A percentile compares a stretch with the other conserved stretches of the same genome.
phyloP scores from a whole-genome alignment of 768 basidiomycete genomes.

The Amanita pallidorosea region DNA sequence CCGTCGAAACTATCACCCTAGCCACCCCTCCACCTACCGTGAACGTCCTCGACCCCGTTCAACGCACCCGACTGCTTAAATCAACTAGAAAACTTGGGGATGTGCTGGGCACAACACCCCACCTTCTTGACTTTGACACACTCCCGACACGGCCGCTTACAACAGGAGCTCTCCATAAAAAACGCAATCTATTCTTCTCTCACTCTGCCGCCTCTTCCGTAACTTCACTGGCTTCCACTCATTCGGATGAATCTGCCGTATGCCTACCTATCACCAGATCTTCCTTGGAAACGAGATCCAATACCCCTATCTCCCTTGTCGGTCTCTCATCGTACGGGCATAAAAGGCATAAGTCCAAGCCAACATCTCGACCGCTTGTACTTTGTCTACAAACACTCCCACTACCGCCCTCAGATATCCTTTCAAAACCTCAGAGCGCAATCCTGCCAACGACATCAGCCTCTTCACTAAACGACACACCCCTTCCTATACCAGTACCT shows the following conservation, averaged over 20 bases:
- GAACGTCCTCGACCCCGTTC: conserved; percentile 32
- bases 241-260: neutral
- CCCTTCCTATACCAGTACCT: neutral
- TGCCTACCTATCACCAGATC: neutral
- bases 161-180: neutral
- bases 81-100: conserved; percentile 47
- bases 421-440: neutral
- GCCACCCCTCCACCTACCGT: conserved; percentile 32
- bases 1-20: neutral
- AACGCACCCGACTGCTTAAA: conserved; percentile 44
- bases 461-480: neutral
- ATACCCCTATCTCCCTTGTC: neutral
- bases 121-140: conserved; percentile 19
- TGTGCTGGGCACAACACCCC: conserved; percentile 36
- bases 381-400: neutral
- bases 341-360: neutral
- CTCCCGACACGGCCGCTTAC: neutral
- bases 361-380: neutral
- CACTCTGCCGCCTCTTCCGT: neutral
- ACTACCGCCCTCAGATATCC: neutral
- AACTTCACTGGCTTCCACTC: neutral
- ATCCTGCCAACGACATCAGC: neutral
- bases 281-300: conserved; percentile 1
- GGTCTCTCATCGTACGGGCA: neutral
- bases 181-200: neutral